Conservation (phyloP, 202 grass and related monocot species). For the Bolboschoenoplectus hybrid region DNA sequence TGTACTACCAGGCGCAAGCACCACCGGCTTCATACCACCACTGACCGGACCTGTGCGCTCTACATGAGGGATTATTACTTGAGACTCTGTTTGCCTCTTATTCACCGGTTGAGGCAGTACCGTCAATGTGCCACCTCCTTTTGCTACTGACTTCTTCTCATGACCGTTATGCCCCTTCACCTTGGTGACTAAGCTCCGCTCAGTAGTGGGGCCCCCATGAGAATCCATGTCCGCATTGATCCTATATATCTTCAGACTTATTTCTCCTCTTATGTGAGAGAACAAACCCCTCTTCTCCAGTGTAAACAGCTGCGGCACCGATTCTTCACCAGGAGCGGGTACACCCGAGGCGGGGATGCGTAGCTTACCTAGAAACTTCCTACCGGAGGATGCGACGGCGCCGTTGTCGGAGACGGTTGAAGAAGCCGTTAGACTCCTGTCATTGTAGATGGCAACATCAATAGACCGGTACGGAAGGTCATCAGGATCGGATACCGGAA, state of each 20-base stretch:
- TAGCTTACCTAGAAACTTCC: constrained; percentile 95
- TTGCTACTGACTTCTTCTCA: constrained; percentile 28
- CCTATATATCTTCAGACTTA: constrained; percentile 88
- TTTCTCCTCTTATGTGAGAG: constrained; percentile 89
- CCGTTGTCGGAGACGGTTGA: not conserved
- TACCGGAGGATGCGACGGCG: constrained; percentile 8
- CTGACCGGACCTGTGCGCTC: constrained; percentile 30
- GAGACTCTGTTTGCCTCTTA: constrained; percentile 44
- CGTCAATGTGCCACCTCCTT: constrained; percentile 41
- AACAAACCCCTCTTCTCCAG: constrained; percentile 88
- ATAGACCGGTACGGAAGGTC: constrained; percentile 88
- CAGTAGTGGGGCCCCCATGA: not conserved
- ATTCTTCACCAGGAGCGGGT: constrained; percentile 68
- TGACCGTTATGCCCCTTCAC: constrained; percentile 50
- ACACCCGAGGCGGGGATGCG: constrained; percentile 62
- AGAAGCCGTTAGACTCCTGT: constrained; percentile 37
- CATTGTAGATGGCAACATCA: constrained; percentile 80
- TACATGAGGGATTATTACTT: constrained; percentile 36
- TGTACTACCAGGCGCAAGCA: constrained; percentile 40
- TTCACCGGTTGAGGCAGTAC: constrained; percentile 38
- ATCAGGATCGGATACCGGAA: constrained; percentile 72
- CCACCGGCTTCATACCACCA: constrained; percentile 41
- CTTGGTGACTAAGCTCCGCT: constrained; percentile 26
- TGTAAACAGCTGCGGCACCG: constrained; percentile 72
- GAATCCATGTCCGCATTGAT: constrained; percentile 35